Evolutionary conservation across 768 basidiomycete species (phyloP), one percentile per base, ranked within the genome.

Genomic region (Tephrocybe rancida): DNA sequence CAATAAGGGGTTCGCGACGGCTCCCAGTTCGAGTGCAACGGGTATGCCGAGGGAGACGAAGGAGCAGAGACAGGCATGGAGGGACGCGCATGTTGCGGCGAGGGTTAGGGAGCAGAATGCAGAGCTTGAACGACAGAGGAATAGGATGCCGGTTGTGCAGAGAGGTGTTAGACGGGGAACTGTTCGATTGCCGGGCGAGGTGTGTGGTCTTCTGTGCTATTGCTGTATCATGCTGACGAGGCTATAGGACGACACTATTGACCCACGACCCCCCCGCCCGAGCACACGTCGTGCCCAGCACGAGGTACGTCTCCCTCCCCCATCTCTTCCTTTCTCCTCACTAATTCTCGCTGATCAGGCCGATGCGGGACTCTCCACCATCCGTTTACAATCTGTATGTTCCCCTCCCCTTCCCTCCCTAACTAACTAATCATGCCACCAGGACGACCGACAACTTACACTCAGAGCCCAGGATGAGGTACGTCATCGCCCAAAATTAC

Each of bases 1-100:
- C 5, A 86, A 87, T 60, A 89, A 90, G 64, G 94, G 93, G 0
- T 90, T 97, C 65, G 86, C 90, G 0, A 86, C 95, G 21, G 88
- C 87, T 16, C 90, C 93, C 3, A 88, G 86, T 60, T 77, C 87
- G 0, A 85, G 88, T 48, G 90, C 88, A 0, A 88, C 84, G 2
- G 89, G 89, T 1, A 68, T 85, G 55, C 87, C 86, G 13, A 72
- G 89, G 48, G 91, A 93, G 71, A 82, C 85, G 24, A 76, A 86
- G 55, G 90, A 92, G 65, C 87, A 90, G 63, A 72, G 90, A 9
- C 74, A 83, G 29, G 86, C 83, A 7, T 70, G 88, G 57, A 71
- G 86, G 45, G 74, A 80, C 55, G 84, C 84, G 5, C 74, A 77
- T 56, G 64, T 73, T 3, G 83, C 84, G 63, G 73, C 78, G 59